Evolutionary conservation across 2,329 filamentous ascomycete genomes (phyloP), one percentile per base, ranked within the genome.

Genomic region (Scytalidium sp.): DNA sequence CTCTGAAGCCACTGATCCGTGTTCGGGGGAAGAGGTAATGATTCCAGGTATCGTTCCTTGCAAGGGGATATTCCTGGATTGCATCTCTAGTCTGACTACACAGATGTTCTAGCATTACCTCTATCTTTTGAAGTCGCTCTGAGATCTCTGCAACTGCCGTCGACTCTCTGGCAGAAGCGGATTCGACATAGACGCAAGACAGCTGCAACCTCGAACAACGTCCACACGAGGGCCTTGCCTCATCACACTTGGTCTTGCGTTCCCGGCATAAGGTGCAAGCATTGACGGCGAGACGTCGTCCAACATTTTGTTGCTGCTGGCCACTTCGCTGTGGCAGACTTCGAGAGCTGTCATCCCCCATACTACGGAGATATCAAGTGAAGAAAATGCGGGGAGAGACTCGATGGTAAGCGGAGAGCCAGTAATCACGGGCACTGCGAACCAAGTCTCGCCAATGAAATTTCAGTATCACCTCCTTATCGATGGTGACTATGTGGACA

Each of bases 211-310:
- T 52, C 8, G 54, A 43, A 45, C 63, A 67, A 10, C 63, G 50
- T 11, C 71, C 72, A 83, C 83, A 86, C 61, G 78, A 73, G 15
- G 83, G 83, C 58, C 85, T 86, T 17, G 77, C 75, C 65, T 87
- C 84, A 59, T 87, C 83, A 57, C 84, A 87, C 68, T 87, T 87
- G 74, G 87, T 86, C 72, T 87, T 87, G 48, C 83, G 73, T 63
- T 81, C 84, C 45, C 84, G 75, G 61, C 83, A 87, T 9, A 29
- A 29, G 25, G 25, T 29, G 25, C 25, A 29, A 13, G 25, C 25
- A 13, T 29, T 29, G 25, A 29, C 8, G 13, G 25, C 25, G 25
- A 29, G 25, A 29, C 25, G 25, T 29, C 25, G 25, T 13, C 25
- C 25, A 13, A 29, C 25, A 29, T 29, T 29, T 13, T 29, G 25